A percentile compares a stretch with the other conserved stretches of the same genome.
phyloP scores from a whole-genome alignment of 305 asterid genomes.

The Solanum hybrid region DNA sequence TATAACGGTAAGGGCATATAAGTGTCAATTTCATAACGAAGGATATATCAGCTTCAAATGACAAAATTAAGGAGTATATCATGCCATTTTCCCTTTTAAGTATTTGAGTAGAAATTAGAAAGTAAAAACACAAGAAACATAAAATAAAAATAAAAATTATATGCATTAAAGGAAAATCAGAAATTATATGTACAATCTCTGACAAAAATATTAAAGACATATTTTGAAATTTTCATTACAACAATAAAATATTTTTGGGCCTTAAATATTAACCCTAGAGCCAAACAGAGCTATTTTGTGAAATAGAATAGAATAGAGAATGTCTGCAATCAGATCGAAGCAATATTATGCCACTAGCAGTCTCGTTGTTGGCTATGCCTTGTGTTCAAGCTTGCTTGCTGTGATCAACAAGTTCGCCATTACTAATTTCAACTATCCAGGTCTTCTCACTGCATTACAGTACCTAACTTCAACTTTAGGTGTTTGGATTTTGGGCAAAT shows the following conservation, averaged over 20 bases:
- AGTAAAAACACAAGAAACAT: not conserved
- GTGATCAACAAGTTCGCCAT: slow-evolving; percentile 90
- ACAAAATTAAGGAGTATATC: too few species aligned
- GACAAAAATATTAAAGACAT: not conserved
- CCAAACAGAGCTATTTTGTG: not conserved
- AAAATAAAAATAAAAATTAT: too few species aligned
- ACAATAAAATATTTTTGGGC: not conserved
- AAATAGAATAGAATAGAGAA: slow-evolving; percentile 1
- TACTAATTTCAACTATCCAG: slow-evolving; percentile 83
- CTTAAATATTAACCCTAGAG: not conserved
- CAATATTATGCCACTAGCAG: slow-evolving; percentile 68
- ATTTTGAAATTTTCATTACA: not conserved
- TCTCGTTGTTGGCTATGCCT: slow-evolving; percentile 80
- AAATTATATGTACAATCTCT: not conserved
- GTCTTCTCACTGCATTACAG: slow-evolving; percentile 84
- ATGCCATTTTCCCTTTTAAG: not conserved
- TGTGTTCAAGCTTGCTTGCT: slow-evolving; percentile 77
- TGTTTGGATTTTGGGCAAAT: slow-evolving; percentile 75
- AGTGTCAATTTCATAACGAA: too few species aligned
- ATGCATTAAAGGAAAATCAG: not conserved
- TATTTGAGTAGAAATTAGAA: not conserved
- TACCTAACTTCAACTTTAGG: slow-evolving; percentile 77
- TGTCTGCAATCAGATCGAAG: slow-evolving; percentile 53
- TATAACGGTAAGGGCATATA: too few species aligned
- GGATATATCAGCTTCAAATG: accelerated